Percentiles rank a stretch among this genome's conserved stretches.
phyloP scores from a whole-genome alignment of 306 rosid genomes.

The Cicer yamashitae region DNA sequence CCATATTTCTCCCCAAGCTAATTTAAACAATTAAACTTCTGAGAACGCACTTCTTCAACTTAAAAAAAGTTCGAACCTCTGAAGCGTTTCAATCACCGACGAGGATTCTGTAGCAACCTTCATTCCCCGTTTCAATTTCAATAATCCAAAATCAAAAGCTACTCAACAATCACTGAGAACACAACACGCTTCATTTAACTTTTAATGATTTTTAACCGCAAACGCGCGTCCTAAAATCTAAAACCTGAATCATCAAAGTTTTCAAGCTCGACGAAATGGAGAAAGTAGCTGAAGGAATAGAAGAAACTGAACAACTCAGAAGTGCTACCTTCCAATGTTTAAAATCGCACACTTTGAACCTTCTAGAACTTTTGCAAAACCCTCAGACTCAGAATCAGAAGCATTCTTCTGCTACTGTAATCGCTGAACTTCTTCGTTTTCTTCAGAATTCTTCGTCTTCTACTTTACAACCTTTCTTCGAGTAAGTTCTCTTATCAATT shows the following conservation, averaged over 20 bases:
- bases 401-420: constrained; percentile 49
- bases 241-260: neutral
- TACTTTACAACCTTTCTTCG: constrained; percentile 77
- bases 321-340: constrained; percentile 61
- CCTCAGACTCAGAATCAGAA: constrained; percentile 53
- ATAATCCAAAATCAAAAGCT: neutral
- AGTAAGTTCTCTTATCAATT: constrained; percentile 52
- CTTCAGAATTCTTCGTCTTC: constrained; percentile 60
- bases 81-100: neutral
- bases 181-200: neutral
- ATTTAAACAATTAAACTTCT: neutral
- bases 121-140: neutral
- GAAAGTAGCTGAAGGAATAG: constrained; percentile 12
- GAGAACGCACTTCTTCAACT: neutral
- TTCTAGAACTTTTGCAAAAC: constrained; percentile 70
- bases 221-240: constrained; percentile 5
- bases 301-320: constrained; percentile 31
- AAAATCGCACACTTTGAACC: constrained; percentile 65
- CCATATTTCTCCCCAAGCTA: too few relatives aligned
- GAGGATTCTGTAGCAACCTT: neutral
- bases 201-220: neutral
- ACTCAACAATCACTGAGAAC: neutral
- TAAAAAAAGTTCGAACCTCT: neutral
- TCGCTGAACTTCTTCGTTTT: constrained; percentile 58
- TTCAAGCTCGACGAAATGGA: constrained; percentile 27